Base-by-base conservation (phyloP, 331 rosid genomes). In the Rhamnella rubrinervis region DNA sequence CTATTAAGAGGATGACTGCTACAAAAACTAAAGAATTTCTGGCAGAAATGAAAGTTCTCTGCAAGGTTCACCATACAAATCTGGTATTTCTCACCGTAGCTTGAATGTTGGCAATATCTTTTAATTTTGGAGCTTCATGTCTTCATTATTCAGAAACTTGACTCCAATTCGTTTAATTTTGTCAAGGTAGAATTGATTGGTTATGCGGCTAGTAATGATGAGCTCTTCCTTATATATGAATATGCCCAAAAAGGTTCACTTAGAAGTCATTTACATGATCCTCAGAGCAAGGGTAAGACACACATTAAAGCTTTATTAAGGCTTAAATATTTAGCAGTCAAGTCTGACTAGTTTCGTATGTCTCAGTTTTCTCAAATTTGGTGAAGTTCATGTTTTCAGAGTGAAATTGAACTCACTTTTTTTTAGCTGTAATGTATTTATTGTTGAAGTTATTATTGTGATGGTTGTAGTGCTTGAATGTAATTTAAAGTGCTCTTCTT, bases 181-280 rank as follows among this genome's bases (percentile, higher is more conserved):
- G 73, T 95, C 87, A 85, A 95, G 99, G 97, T 95, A 86, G 99
- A 95, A 78, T 89, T 95, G 96, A 91, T 95, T 77, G 99, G 99
- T 64, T 95, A 91, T 80, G 93, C 92, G 14, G 91, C 96, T 55
- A 87, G 86, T 74, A 93, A 87, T 7, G 96, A 87, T 37, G 97
- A 95, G 80, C 92, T 95, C 67, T 87, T 89, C 75, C 91, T 91
- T 63, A 78, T 89, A 61, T 91, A 87, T 79, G 99, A 95, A 78
- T 91, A 78, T 56, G 96, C 97, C 70, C 97, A 95, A 31, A 95
- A 95, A 80, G 97, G 97, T 83, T 87, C 99, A 61, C 96, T 95
- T 51, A 86, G 78, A 87, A 89, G 83, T 80, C 99, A 95, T 87
- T 74, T 95, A 72, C 97, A 87, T 65, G 97, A 95, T 87, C 95